Conservation (phyloP, 2,329 filamentous ascomycete species). For the Exophiala viscosa region DNA sequence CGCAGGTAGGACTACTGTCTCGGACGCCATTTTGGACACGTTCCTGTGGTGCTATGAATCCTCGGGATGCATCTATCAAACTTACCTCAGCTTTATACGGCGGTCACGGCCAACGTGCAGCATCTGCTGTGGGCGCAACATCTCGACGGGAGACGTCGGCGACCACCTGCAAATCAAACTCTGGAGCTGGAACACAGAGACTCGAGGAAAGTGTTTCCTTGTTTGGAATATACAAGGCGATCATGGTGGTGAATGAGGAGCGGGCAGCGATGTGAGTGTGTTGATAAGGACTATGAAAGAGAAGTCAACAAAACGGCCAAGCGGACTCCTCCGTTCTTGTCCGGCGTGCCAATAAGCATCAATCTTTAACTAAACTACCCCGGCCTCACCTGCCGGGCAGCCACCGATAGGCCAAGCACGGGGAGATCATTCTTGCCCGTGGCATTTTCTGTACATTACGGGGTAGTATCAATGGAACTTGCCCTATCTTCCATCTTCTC, state of each 20-base stretch:
- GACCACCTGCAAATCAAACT: too few relatives aligned
- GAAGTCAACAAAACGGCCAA: neutral
- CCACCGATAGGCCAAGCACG: neutral
- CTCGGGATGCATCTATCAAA: neutral
- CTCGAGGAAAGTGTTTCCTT: neutral
- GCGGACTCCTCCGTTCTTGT: neutral
- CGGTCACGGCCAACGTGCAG: neutral
- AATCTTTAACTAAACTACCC: too few relatives aligned
- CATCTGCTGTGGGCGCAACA: too few relatives aligned
- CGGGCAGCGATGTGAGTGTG: neutral
- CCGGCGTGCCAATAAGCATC: neutral
- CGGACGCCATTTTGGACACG: constrained; percentile 4
- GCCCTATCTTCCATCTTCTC: neutral
- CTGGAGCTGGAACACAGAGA: too few relatives aligned
- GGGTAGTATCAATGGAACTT: neutral
- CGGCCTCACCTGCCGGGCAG: neutral
- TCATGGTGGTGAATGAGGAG: neutral
- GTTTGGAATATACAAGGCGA: constrained; percentile 7
- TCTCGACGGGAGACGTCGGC: too few relatives aligned
- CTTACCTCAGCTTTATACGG: constrained; percentile 11
- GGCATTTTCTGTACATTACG: neutral
- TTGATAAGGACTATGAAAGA: neutral
- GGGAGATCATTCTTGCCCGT: neutral
- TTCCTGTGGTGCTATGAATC: neutral
- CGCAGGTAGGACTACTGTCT: constrained; percentile 9